Percentiles rank a stretch among this genome's conserved stretches.
phyloP scores from a whole-genome alignment of 805 yeast species.

The Cyberlindnera japonica region DNA sequence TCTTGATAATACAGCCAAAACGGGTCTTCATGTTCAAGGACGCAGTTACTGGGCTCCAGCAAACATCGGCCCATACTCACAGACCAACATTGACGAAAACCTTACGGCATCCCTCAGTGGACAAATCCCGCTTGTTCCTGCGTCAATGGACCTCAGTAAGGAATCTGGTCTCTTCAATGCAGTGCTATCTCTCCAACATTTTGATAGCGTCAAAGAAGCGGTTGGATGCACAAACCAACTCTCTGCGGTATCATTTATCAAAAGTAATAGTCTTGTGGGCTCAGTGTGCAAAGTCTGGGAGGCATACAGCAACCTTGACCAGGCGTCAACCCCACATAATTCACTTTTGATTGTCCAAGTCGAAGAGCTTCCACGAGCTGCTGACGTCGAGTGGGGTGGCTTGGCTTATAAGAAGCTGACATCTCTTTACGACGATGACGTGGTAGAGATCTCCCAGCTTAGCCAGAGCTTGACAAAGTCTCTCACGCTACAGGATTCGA shows the following conservation, averaged over 20 bases:
- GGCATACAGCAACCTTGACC: slow-evolving; percentile 32
- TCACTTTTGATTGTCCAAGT: slow-evolving; percentile 52
- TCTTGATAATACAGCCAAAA: slow-evolving; percentile 35
- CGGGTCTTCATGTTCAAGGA: slow-evolving; percentile 87
- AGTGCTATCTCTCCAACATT: slow-evolving; percentile 68
- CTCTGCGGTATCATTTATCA: slow-evolving; percentile 53
- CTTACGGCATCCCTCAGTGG: slow-evolving; percentile 73
- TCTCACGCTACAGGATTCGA: slow-evolving; percentile 5
- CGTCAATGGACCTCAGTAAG: slow-evolving; percentile 50
- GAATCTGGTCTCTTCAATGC: slow-evolving; percentile 34
- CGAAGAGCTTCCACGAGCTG: slow-evolving; percentile 55
- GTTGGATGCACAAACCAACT: slow-evolving; percentile 44
- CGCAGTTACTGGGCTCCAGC: slow-evolving; percentile 98
- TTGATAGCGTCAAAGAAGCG: slow-evolving; percentile 56
- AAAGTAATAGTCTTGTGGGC: slow-evolving; percentile 30
- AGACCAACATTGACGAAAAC: slow-evolving; percentile 52
- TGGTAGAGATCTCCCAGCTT: slow-evolving; percentile 13
- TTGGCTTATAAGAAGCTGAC: slow-evolving; percentile 39
- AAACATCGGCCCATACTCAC: slow-evolving; percentile 97
- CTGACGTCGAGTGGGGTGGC: slow-evolving; percentile 77
- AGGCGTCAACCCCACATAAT: slow-evolving; percentile 25
- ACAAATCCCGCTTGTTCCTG: slow-evolving; percentile 83
- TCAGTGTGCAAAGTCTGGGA: slow-evolving; percentile 43
- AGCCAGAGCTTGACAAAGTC: background rate
- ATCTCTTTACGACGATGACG: slow-evolving; percentile 39